Evolutionary conservation across 352 stramenopile species (phyloP).

Genomic region (Ochromonadaceae sp.): DNA sequence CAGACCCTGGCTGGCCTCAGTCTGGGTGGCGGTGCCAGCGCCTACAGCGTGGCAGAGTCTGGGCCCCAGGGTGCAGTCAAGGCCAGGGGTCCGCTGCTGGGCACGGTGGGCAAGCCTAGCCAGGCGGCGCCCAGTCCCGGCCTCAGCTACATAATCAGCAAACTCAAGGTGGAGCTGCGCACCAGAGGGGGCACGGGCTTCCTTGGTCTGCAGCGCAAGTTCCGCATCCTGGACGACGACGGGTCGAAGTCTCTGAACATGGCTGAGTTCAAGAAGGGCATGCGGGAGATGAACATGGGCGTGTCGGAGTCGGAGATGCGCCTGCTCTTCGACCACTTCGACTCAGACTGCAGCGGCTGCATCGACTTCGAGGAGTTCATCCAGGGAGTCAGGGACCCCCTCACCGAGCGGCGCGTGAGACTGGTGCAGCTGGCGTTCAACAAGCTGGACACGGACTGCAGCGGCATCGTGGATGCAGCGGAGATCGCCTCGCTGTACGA

Average conservation of each 20-base stretch:
- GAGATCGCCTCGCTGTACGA: slow-evolving; percentile 39
- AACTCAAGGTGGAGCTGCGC: slow-evolving; percentile 33
- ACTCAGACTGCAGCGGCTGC: slow-evolving; percentile 30
- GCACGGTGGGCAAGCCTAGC: not conserved
- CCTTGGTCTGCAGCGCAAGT: slow-evolving; percentile 54
- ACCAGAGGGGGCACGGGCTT: slow-evolving; percentile 48
- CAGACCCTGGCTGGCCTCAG: not conserved
- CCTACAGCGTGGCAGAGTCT: not conserved
- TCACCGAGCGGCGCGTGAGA: slow-evolving; percentile 45
- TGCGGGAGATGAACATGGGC: slow-evolving; percentile 28
- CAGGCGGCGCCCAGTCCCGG: not conserved
- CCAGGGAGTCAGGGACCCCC: slow-evolving; percentile 29
- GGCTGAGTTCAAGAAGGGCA: slow-evolving; percentile 50
- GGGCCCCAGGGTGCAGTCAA: no score
- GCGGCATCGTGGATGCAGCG: slow-evolving; percentile 15
- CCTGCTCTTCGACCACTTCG: slow-evolving; percentile 40
- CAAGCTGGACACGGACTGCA: slow-evolving; percentile 49
- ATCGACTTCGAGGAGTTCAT: slow-evolving; percentile 39
- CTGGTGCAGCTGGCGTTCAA: slow-evolving; percentile 59
- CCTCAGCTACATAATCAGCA: not conserved
- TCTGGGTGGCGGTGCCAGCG: not conserved
- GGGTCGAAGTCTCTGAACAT: slow-evolving; percentile 49
- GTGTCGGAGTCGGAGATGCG: slow-evolving; percentile 36
- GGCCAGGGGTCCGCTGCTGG: not conserved
- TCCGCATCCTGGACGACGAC: slow-evolving; percentile 57